Base-by-base conservation (phyloP, 805 yeast genomes). In the Saccharomycopsis microspora region DNA sequence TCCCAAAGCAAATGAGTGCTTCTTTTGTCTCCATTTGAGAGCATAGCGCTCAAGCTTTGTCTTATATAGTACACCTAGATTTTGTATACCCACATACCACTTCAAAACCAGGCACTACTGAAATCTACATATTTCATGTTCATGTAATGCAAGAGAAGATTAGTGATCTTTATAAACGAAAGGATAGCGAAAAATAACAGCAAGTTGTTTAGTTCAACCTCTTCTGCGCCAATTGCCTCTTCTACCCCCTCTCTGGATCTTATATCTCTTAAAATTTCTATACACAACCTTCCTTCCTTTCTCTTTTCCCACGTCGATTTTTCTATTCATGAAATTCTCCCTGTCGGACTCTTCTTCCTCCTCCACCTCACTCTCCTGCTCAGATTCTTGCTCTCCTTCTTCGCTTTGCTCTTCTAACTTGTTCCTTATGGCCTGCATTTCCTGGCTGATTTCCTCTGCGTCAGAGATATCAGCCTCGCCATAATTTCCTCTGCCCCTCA, bases 401-500 rank as follows among this genome's bases (percentile, higher is more conserved):
- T 39, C 42, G n/a, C 29, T 39, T 40, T 38, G 40, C 10, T 39
- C 41, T 3, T 39, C 43, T 36, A 36, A 38, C 33, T 44, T 40
- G 10, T 39, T 40, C 27, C 33, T 27, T 9, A 34, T 32, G 34
- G 5, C 28, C 27, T 31, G 19, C 5, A 51, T 42, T 31, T 45
- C 35, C 5, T 31, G 39, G 5, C 40, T 41, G 33, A 51, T 45
- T 27, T 39, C 52, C 4, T 43, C 47, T 4, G 39, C 43, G n/a
- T 48, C 48, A 8, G 35, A 33, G 27, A 45, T 30, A 8, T 9
- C 36, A 6, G 19, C 51, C 32, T 50, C 54, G 5, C 42, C 44
- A n/a, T 27, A 30, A 29, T 11, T 27, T 11, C 40, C 52, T 28
- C 47, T 33, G 4, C 52, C 47, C 31, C 43, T 48, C 42, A 51